Evolutionary conservation across 345 rosid genomes (phyloP).

Genomic region (Noccaea bulbosa): DNA sequence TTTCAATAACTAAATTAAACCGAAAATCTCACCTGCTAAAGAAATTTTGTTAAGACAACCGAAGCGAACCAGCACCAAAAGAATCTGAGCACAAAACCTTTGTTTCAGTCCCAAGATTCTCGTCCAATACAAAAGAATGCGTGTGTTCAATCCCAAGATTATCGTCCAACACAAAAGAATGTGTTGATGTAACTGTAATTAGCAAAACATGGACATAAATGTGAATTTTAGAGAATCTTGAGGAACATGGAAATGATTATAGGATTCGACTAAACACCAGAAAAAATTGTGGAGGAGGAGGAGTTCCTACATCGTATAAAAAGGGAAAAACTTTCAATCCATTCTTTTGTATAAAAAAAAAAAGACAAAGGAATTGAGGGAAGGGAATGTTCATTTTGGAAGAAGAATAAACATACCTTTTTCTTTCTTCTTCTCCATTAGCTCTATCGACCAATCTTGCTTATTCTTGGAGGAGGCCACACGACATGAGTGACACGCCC

Average conservation of each 20-base stretch:
- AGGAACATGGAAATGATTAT: conserved; percentile 15
- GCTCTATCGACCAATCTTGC: conserved; percentile 47
- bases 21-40: neutral
- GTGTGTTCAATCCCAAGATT: neutral
- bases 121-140: conserved; percentile 21
- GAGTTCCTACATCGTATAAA: conserved; percentile 16
- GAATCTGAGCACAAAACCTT: neutral
- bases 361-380: neutral
- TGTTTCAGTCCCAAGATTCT: neutral
- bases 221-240: conserved; percentile 14
- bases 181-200: neutral
- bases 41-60: neutral
- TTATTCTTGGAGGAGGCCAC: conserved; percentile 83
- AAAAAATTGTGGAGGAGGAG: neutral
- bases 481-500: conserved; percentile 73
- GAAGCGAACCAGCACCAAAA: conserved; percentile 3
- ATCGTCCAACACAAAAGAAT: neutral
- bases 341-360: conserved; percentile 17
- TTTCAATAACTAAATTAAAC: neutral
- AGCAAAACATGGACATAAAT: neutral
- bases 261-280: neutral
- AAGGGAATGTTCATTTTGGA: conserved; percentile 2
- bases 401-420: conserved; percentile 30
- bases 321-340: neutral
- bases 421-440: conserved; percentile 2